Conservation (phyloP, 768 basidiomycete genomes). For the Royoungia palumana region DNA sequence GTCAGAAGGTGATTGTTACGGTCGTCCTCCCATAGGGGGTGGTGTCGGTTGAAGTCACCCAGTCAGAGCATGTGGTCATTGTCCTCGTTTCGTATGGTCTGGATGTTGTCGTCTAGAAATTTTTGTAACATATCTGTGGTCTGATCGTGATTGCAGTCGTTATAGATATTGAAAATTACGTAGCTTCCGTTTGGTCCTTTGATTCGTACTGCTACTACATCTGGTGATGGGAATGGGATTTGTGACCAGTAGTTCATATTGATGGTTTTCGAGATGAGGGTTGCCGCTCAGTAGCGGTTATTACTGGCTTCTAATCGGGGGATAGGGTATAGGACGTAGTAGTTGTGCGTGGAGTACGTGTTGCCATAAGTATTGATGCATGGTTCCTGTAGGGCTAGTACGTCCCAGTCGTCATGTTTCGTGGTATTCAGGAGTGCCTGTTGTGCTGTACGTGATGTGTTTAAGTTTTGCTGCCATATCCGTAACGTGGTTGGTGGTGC, state of each 20-base stretch:
- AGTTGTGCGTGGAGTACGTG: constrained; percentile 10
- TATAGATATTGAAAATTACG: constrained; percentile 7
- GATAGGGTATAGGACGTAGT: constrained; percentile 21
- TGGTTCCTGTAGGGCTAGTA: constrained; percentile 41
- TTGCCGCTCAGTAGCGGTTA: neutral
- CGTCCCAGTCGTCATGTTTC: constrained; percentile 22
- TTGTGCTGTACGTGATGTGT: constrained; percentile 1
- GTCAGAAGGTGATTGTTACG: constrained; percentile 24
- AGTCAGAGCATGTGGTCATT: too few species aligned
- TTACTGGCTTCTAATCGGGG: neutral
- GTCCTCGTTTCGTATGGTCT: too few species aligned
- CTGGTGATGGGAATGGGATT: neutral
- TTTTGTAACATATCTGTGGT: too few species aligned
- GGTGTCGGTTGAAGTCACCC: constrained; percentile 31
- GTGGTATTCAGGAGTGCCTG: neutral
- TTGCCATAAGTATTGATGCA: constrained; percentile 22
- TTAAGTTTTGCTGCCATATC: constrained; percentile 10
- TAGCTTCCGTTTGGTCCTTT: neutral
- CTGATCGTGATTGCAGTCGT: neutral
- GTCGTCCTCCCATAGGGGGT: constrained; percentile 29
- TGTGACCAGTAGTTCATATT: constrained; percentile 9
- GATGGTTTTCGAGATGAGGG: constrained; percentile 1
- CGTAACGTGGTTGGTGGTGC: neutral
- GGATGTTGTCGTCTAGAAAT: too few species aligned
- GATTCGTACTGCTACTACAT: neutral